Evolutionary conservation across 2,329 filamentous ascomycete genomes (phyloP), one percentile per base, ranked within the genome.

Genomic region (Nemania abortiva): DNA sequence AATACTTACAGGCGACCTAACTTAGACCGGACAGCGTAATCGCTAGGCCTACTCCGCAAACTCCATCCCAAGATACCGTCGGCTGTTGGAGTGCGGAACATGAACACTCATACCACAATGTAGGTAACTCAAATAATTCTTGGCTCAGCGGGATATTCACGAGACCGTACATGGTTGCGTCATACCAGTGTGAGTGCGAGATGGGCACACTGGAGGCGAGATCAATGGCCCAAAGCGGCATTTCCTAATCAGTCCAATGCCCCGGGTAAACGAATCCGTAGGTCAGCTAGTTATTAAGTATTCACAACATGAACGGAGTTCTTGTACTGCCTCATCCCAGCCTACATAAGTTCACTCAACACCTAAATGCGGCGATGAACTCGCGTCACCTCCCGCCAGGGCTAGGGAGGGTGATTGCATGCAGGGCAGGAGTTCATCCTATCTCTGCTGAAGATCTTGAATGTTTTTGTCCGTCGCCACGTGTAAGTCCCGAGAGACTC

Each of bases 101-200:
- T n/a, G 47, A 53, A 54, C 54, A 29, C 22, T 42, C 42, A 54
- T 45, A 20, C 31, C 47, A 57, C 55, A 52, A 11, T 6, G 34
- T 49, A 34, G 42, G 11, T 60, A 69, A 69, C 55, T 66, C 67
- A 69, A 66, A 69, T 66, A 24, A 54, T n/a, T 56, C 56, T 63
- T 57, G 57, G 65, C 62, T 20, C 27, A 57, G 45, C 20, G 10
- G n/a, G n/a, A 22, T 50, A 27, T 27, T 29, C 27, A 42, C 27
- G 20, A 13, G 13, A 31, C 13, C 11, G 27, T 11, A 24, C 22
- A 22, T n/a, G 24, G 9, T 63, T 57, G 34, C 22, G 29, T 63
- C 45, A 52, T 56, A 18, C 39, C 39, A 42, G 13, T 18, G 39
- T 42, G 37, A 39, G 15, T n/a, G 7, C 20, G 7, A 42, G 39